phyloP scores from a whole-genome alignment of 2,329 filamentous ascomycete species.

The Didymella arachidicola region DNA sequence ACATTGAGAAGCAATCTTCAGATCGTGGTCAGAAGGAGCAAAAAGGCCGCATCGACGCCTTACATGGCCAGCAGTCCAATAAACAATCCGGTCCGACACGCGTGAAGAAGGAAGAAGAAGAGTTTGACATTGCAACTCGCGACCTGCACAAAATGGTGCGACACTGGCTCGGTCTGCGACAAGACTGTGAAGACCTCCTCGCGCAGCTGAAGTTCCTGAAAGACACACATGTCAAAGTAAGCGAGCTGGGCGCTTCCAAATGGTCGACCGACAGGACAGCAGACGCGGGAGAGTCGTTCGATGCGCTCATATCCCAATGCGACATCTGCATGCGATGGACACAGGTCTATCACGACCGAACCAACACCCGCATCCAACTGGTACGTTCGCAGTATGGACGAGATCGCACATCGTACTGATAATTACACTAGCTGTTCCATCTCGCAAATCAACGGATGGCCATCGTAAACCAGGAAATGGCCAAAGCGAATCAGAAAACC shows the following conservation, averaged over 20 bases:
- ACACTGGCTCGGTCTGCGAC: slow-evolving; percentile 33
- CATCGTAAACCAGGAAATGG: not conserved
- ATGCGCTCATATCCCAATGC: slow-evolving; percentile 27
- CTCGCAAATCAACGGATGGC: slow-evolving; percentile 34
- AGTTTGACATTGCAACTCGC: slow-evolving; percentile 23
- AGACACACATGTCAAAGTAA: slow-evolving; percentile 16
- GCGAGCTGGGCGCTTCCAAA: slow-evolving; percentile 3
- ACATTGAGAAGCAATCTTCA: too few relatives aligned
- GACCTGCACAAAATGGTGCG: slow-evolving; percentile 28
- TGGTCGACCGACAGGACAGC: slow-evolving; percentile 20
- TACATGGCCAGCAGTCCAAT: too few relatives aligned
- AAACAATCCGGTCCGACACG: too few relatives aligned
- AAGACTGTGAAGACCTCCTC: slow-evolving; percentile 30
- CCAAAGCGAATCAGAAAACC: slow-evolving; percentile 23
- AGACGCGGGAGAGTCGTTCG: slow-evolving; percentile 28
- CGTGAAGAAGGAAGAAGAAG: too few relatives aligned
- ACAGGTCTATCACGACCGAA: slow-evolving; percentile 29
- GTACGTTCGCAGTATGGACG: slow-evolving; percentile 10
- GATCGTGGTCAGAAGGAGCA: too few relatives aligned
- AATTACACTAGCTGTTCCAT: slow-evolving; percentile 21
- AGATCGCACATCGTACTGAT: not conserved
- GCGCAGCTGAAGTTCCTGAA: slow-evolving; percentile 29
- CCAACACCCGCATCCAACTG: slow-evolving; percentile 32
- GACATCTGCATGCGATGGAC: slow-evolving; percentile 34
- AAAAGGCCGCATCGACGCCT: too few relatives aligned